phyloP scores from a whole-genome alignment of 768 basidiomycete species.

The Pleurotus tuoliensis region DNA sequence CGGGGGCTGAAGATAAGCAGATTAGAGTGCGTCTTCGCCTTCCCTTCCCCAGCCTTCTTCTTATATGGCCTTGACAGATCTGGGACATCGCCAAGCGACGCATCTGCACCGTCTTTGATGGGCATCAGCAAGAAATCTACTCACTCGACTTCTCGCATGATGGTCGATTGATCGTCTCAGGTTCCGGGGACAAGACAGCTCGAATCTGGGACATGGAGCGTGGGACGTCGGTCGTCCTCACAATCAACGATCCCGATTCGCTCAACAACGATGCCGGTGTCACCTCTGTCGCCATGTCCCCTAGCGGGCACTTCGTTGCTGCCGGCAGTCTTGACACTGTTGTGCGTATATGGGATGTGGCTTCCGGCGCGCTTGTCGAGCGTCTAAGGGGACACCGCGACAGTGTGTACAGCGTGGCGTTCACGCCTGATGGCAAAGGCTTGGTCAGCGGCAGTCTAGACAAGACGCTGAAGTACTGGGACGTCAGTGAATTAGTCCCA shows the following conservation, averaged over 20 bases:
- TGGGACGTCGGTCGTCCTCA: slow-evolving; percentile 37
- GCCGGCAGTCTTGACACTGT: slow-evolving; percentile 48
- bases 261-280: slow-evolving; percentile 51
- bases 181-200: slow-evolving; percentile 52
- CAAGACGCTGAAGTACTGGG: slow-evolving; percentile 87
- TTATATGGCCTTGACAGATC: slow-evolving; percentile 43
- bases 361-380: slow-evolving; percentile 65
- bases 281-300: slow-evolving; percentile 76
- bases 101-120: slow-evolving; percentile 71
- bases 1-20: slow-evolving; percentile 89
- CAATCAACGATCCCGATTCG: slow-evolving; percentile 49
- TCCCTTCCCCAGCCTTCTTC: not conserved
- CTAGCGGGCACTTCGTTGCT: slow-evolving; percentile 61
- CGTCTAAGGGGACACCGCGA: slow-evolving; percentile 71
- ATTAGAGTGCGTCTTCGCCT: slow-evolving; percentile 31
- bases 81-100: slow-evolving; percentile 83
- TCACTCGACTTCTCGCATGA: slow-evolving; percentile 84
- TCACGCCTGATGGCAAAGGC: slow-evolving; percentile 88
- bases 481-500: slow-evolving; percentile 53
- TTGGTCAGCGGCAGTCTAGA: slow-evolving; percentile 91
- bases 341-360: slow-evolving; percentile 70
- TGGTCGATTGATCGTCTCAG: slow-evolving; percentile 75
- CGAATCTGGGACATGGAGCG: slow-evolving; percentile 28
- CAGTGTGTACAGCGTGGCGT: slow-evolving; percentile 86
- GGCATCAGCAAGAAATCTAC: slow-evolving; percentile 90